Evolutionary conservation across 441 rosid genomes (phyloP), one percentile per base, ranked within the genome.

Genomic region (Corymbia citriodora): DNA sequence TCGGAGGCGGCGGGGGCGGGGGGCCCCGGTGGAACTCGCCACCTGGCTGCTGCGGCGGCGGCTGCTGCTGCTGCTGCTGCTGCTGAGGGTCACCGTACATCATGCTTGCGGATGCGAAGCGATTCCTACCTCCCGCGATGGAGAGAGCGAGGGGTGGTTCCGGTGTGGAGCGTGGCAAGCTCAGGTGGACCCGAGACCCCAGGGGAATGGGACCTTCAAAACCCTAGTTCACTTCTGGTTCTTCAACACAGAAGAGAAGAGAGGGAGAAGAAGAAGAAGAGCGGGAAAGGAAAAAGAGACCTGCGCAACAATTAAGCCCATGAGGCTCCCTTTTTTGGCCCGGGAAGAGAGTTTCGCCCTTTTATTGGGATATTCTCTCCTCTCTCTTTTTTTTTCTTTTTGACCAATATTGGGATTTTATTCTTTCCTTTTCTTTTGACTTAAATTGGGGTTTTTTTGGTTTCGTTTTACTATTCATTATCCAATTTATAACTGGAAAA

Each of bases 21-120:
- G 95, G 94, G 10, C 97, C 99, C 55, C 98, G 88, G 79, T 91
- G 94, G 91, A 93, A 92, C 63, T 96, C 97, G 49, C 93, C 95
- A 40, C 93, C 94, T 8, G 89, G 91, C 11, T 89, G 90, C 40
- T 90, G 92, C 54, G 6, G 61, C 61, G 27, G 61, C 61, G 9
- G 61, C 27, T 57, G 61, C 10, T 17, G 93, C 91, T 90, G 95
- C 87, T 92, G 74, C 12, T 92, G 95, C 63, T 96, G 97, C 10
- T 95, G 96, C 63, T 95, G 96, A 88, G 96, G 96, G 92, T 96
- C 98, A 29, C 95, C 96, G 93, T 97, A 96, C 98, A 96, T 96
- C 93, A 91, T 94, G 40, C 52, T 79, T 79, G 2, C n/a, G n/a
- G 52, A 48, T 45, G 52, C 52, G n/a, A 9, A 7, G 33, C 72